Evolutionary conservation across 345 rosid genomes (phyloP), one percentile per base, ranked within the genome.

Genomic region (Eucalyptus polybractea): DNA sequence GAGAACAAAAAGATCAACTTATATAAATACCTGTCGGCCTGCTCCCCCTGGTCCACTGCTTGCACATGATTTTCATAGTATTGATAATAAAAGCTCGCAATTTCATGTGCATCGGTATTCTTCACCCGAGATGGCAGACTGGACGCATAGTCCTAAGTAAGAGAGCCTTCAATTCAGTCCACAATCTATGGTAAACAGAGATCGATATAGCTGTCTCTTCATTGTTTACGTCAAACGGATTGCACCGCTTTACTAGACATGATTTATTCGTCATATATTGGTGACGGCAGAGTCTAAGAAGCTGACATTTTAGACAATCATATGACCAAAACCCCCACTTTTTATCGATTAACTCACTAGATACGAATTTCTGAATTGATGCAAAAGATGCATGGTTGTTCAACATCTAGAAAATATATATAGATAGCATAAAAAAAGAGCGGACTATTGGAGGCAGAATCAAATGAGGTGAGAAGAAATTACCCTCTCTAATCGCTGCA

Each of bases 51-150:
- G 90, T 95, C 99, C 92, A 98, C 93, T 91, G 98, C 95, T 93
- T 97, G 91, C 89, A 97, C 98, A 91, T 97, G 95, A 86, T 95
- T 97, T 90, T 97, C 98, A 91, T 97, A 98, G 90, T 97, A 98
- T 90, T 97, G 97, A 86, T 97, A 96, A 90, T 98, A 98, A 92
- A 94, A 98, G 94, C 97, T 95, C 93, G 95, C 96, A 83, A 98
- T 96, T 96, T 98, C 99, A 89, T 94, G 94, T 9, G 98, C 99
- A 93, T 98, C 99, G 21, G 98, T 98, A 94, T 97, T 98, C 92
- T 97, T 95, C 54, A 95, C 93, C 88, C 99, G 94, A 65, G 99
- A 95, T 88, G 99, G 97, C 92, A 98, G 97, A 94, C 98, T 98
- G 58, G 99, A 93, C 17, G 98, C 98, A 91, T 94, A 93, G 91